Evolutionary conservation across 1,284 basidiomycete species (phyloP), one percentile per base, ranked within the genome.

Genomic region (Schizophyllum commune): DNA sequence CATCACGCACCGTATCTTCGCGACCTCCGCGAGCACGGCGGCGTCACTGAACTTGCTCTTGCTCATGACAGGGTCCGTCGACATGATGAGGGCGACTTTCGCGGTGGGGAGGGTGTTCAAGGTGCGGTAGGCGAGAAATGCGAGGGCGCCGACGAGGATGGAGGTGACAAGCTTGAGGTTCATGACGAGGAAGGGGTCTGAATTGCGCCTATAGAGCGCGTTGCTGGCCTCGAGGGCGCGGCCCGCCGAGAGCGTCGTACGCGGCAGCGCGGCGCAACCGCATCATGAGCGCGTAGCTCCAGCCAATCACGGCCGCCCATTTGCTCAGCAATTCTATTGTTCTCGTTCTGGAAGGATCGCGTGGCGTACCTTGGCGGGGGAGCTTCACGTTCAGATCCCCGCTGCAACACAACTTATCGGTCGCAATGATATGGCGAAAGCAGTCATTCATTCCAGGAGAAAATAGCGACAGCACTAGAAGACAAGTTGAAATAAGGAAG

Each of bases 21-120:
- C 57, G 5, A 66, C 63, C 54, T 66, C 56, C 32, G 63, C 59
- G 52, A 62, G 20, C 2, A 66, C 63, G n/a, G 60, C 60, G 4
- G 56, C 55, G 34, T 57, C 21, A 13, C 11, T 27, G 53, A 55
- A 55, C 53, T 55, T 55, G 53, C 20, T 21, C 20, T 21, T 20
- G 20, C 27, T 20, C 20, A 55, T 55, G 13, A 21, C 19, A 13
- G 53, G 53, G 53, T 20, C 19, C 15, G 53, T 13, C 19, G 53
- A 9, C 20, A 55, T 55, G 19, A 27, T 11, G 19, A 15, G 11
- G 13, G 9, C 15, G 19, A 55, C 19, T 2, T 55, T 11, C 11
- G 53, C 27, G 53, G 53, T 13, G 20, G 27, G 19, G 2, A 21
- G 53, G 9, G 9, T 27, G 53, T 13, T 27, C 5, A 21, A 6